A percentile compares a stretch with the other conserved stretches of the same genome.
Conservation (phyloP, 257 asterid species). For the Misopates orontium region DNA sequence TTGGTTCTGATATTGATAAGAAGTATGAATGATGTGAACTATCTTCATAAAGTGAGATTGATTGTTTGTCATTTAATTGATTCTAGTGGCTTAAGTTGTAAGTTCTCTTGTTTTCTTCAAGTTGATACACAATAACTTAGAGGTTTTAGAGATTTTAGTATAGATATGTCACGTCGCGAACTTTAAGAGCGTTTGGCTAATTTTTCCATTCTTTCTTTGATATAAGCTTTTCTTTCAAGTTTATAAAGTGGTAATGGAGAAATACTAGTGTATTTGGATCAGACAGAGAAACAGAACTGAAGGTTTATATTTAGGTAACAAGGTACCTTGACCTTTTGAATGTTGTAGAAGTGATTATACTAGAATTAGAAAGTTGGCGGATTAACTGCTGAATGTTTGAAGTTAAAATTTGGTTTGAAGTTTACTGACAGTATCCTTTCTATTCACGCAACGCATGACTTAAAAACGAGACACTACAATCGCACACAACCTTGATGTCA, state of each 20-base stretch:
- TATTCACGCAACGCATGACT: too few relatives aligned
- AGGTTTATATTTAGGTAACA: neutral
- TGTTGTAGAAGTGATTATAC: neutral
- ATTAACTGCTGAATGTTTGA: neutral
- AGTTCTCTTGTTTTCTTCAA: too few relatives aligned
- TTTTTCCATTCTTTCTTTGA: too few relatives aligned
- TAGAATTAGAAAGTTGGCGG: too few relatives aligned
- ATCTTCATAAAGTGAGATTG: too few relatives aligned
- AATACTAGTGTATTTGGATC: neutral
- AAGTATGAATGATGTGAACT: too few relatives aligned
- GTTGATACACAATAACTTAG: too few relatives aligned
- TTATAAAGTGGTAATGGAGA: neutral
- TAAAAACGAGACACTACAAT: too few relatives aligned
- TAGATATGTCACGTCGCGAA: neutral
- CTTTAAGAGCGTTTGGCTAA: too few relatives aligned
- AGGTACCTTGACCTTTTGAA: neutral
- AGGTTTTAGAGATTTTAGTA: conserved; percentile 1
- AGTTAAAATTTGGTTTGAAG: neutral
- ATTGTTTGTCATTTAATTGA: conserved; percentile 7
- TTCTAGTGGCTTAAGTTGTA: neutral
- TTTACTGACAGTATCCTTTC: neutral
- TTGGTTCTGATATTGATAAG: too few relatives aligned
- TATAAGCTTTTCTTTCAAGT: neutral
- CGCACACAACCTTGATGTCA: too few relatives aligned
- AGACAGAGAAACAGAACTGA: too few relatives aligned